These are phyloP conservation scores for Eutypa lata DNA, from an alignment of 2,329 filamentous ascomycete genomes.

Conservation along the genomic window DNA sequence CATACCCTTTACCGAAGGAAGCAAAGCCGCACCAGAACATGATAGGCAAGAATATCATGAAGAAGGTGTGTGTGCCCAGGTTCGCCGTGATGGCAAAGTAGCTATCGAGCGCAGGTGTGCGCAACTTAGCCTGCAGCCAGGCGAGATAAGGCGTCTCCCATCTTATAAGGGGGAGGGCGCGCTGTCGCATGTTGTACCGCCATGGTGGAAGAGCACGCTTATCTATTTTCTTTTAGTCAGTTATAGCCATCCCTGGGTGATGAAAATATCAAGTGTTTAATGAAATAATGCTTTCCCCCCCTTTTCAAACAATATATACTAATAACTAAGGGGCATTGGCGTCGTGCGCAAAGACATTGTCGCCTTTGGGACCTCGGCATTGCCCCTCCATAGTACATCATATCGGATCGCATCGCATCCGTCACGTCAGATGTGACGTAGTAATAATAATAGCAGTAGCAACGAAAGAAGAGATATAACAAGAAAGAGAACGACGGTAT, in stretches of 20 bases:
- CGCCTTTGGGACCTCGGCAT: no score
- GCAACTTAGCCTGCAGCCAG: slow-evolving; percentile 74
- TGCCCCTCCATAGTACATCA: not conserved
- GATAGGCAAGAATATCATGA: slow-evolving; percentile 92
- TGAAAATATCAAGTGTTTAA: not conserved
- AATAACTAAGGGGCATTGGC: no score
- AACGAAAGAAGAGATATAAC: not conserved
- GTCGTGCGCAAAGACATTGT: no score
- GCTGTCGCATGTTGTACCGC: slow-evolving; percentile 82
- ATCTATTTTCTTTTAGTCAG: slow-evolving; percentile 49
- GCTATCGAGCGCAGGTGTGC: slow-evolving; percentile 82
- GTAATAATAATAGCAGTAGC: not conserved
- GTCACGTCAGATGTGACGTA: slow-evolving; percentile 2
- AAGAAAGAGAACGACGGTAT: not conserved
- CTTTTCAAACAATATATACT: no score
- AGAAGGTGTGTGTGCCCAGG: slow-evolving; percentile 95
- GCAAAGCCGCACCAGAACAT: slow-evolving; percentile 95
- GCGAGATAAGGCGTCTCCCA: slow-evolving; percentile 96
- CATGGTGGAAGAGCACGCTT: slow-evolving; percentile 79
- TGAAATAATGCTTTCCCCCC: not conserved
- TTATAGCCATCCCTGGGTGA: not conserved
- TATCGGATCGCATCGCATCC: not conserved
- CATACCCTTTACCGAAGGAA: slow-evolving; percentile 81
- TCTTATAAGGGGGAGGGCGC: slow-evolving; percentile 79
- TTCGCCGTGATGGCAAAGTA: slow-evolving; percentile 98